A percentile compares a stretch with the other conserved stretches of the same genome.
Evolutionary conservation across 2,329 filamentous ascomycete genomes (phyloP).

Genomic region (Colletotrichum sp.): DNA sequence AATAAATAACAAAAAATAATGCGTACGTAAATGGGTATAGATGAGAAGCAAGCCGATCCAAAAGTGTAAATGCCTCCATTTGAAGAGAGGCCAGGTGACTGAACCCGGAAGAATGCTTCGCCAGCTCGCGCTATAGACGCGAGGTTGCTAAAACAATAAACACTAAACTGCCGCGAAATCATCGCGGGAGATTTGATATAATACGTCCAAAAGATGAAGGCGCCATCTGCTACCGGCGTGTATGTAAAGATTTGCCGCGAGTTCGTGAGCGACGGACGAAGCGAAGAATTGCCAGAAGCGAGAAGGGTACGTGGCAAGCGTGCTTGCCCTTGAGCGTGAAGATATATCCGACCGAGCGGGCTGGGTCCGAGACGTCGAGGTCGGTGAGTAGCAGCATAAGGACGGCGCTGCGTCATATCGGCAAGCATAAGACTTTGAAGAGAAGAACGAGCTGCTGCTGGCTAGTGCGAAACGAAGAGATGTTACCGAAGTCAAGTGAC

Average conservation of each 20-base stretch:
- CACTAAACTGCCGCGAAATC: slow-evolving; percentile 15
- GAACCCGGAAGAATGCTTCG: slow-evolving; percentile 15
- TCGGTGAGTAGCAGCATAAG: slow-evolving; percentile 27
- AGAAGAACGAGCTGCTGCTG: slow-evolving; percentile 16
- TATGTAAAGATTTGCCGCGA: slow-evolving; percentile 9
- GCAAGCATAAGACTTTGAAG: slow-evolving; percentile 16
- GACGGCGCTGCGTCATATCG: slow-evolving; percentile 11
- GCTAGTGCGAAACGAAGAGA: slow-evolving; percentile 20
- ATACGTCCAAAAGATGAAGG: slow-evolving; percentile 6
- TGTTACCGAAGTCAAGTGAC: neutral
- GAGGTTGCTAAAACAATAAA: slow-evolving; percentile 22
- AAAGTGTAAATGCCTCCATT: slow-evolving; percentile 7
- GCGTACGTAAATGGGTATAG: slow-evolving; percentile 24
- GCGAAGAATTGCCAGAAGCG: slow-evolving; percentile 18
- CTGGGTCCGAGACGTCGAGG: slow-evolving; percentile 32
- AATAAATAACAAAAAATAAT: slow-evolving; percentile 16
- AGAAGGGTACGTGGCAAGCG: slow-evolving; percentile 7
- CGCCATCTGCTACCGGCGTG: slow-evolving; percentile 10
- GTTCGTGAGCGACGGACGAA: slow-evolving; percentile 17
- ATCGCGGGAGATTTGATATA: neutral
- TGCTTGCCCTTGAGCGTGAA: neutral
- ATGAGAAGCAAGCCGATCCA: slow-evolving; percentile 19
- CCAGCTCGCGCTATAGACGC: neutral
- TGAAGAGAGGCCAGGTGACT: neutral
- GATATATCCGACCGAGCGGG: neutral